A percentile compares a stretch with the other conserved stretches of the same genome.
These are phyloP conservation scores for Filobasidium uniguttulatum DNA, from an alignment of 1,284 basidiomycete species.

Conservation along the genomic window DNA sequence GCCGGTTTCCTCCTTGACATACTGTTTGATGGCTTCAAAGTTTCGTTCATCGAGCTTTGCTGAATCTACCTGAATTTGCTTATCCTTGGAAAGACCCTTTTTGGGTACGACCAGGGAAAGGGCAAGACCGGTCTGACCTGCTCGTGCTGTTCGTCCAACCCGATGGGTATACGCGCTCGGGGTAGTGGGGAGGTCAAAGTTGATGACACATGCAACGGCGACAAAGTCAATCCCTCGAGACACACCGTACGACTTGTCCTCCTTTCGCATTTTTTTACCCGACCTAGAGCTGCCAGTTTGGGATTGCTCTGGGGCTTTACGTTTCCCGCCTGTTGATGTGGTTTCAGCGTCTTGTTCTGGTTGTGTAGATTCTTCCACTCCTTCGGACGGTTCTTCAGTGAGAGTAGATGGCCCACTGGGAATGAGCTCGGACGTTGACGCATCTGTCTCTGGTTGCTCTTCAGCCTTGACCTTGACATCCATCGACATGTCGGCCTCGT, in stretches of 20 bases:
- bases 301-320: conserved; percentile 33
- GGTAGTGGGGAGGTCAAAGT: conserved; percentile 88
- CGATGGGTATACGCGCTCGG: conserved; percentile 90
- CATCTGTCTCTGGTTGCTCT: conserved; percentile 37
- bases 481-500: conserved; percentile 53
- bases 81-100: conserved; percentile 61
- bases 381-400: conserved; percentile 9
- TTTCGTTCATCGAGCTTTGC: conserved; percentile 62
- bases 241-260: conserved; percentile 77
- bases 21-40: conserved; percentile 61
- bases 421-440: conserved; percentile 10
- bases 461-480: conserved; percentile 33
- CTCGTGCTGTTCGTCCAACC: conserved; percentile 88
- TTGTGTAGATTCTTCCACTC: conserved; percentile 12
- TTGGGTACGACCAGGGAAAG: conserved; percentile 76
- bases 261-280: conserved; percentile 26
- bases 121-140: conserved; percentile 83
- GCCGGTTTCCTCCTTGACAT: conserved; percentile 53
- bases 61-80: conserved; percentile 43
- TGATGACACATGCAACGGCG: conserved; percentile 92
- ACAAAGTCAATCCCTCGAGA: conserved; percentile 96
- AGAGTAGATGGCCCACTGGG: conserved; percentile 4
- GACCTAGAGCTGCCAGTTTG: conserved; percentile 23
- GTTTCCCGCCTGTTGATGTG: conserved; percentile 37
- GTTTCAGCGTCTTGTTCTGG: conserved; percentile 15